These are phyloP conservation scores for Atkinsonella hypoxylon DNA, from an alignment of 2,329 filamentous ascomycete genomes.

Conservation along the genomic window DNA sequence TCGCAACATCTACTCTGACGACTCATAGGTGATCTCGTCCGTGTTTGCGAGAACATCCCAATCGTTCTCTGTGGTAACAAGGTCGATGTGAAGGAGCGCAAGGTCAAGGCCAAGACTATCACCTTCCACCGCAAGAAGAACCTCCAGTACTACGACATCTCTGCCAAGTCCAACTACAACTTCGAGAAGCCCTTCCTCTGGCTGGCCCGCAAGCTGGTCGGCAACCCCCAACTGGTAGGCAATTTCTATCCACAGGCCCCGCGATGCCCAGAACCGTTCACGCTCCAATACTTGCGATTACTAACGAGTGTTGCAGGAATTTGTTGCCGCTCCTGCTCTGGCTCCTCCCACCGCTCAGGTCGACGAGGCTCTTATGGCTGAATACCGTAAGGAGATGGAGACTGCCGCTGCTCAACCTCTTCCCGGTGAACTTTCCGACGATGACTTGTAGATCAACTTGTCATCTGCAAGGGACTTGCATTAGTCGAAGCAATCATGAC, in stretches of 20 bases:
- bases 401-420: conserved; percentile 72
- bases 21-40: conserved; percentile 77
- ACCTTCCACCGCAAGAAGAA: conserved; percentile 99
- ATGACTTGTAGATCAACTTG: conserved; percentile 41
- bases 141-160: conserved; percentile 99
- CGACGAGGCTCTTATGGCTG: conserved; percentile 66
- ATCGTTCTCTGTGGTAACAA: conserved; percentile 99
- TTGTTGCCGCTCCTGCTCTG: conserved; percentile 88
- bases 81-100: conserved; percentile 99
- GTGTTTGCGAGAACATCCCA: conserved; percentile 98
- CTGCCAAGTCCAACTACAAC: conserved; percentile 99
- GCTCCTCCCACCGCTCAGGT: conserved; percentile 87
- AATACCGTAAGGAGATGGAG: conserved; percentile 85
- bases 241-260: not conserved
- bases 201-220: conserved; percentile 96
- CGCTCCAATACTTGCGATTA: not conserved
- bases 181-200: conserved; percentile 99
- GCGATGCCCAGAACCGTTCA: not conserved
- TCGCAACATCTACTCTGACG: conserved; percentile 9
- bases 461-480: conserved; percentile 6
- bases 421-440: conserved; percentile 84
- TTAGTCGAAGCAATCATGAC: conserved; percentile 13
- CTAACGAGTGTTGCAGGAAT: conserved; percentile 53
- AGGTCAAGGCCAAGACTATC: conserved; percentile 99
- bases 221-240: conserved; percentile 51